phyloP scores from a whole-genome alignment of 306 rosid genomes.

The Mimosa pudica region DNA sequence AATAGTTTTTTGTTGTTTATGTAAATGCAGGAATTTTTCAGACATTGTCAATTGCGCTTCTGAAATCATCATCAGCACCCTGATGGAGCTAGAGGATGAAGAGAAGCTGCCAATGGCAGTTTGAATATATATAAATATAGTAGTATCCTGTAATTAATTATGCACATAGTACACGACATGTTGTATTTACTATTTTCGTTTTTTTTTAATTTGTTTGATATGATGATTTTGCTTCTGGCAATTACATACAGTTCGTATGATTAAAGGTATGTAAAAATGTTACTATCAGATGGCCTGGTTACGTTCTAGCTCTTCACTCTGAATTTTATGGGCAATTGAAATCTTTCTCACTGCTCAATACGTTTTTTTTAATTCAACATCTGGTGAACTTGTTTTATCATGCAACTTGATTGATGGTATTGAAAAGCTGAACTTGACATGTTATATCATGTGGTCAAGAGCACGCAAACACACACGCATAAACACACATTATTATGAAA shows the following conservation, averaged over 20 bases:
- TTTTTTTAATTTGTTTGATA: background rate
- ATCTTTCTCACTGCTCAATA: background rate
- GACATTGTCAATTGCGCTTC: constrained; percentile 56
- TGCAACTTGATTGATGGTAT: background rate
- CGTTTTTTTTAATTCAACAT: background rate
- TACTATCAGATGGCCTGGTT: background rate
- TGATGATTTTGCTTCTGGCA: background rate
- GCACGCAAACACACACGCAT: no score
- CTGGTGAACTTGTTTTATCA: background rate
- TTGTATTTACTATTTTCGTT: background rate
- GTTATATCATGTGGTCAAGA: no score
- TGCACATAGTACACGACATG: background rate
- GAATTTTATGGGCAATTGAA: background rate
- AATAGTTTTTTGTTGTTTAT: no score
- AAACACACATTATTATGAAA: no score
- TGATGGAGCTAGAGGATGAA: constrained; percentile 57
- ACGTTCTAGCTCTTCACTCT: background rate
- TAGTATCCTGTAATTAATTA: no score
- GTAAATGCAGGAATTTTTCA: constrained; percentile 49
- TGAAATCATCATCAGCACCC: constrained; percentile 47
- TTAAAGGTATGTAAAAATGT: background rate
- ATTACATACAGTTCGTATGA: background rate
- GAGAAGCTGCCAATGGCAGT: constrained; percentile 28
- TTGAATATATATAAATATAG: background rate
- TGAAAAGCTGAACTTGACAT: background rate